A percentile compares a stretch with the other conserved stretches of the same genome.
phyloP scores from a whole-genome alignment of 2,329 filamentous ascomycete genomes.

The Cladosporium sp. region DNA sequence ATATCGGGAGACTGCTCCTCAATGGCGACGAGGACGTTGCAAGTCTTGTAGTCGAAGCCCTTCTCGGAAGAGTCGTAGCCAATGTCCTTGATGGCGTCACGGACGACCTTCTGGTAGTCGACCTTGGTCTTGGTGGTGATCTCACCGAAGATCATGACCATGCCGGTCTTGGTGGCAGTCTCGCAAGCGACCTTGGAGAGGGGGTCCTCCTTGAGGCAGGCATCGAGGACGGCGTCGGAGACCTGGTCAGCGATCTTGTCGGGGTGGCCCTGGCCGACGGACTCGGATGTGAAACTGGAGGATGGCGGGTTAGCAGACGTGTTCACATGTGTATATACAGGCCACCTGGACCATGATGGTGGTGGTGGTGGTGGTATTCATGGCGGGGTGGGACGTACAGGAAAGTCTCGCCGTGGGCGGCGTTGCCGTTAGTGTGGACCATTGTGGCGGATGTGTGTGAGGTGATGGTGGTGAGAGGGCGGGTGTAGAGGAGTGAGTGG shows the following conservation, averaged over 20 bases:
- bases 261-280: conserved; percentile 45
- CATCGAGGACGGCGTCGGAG: conserved; percentile 97
- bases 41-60: conserved; percentile 99
- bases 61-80: conserved; percentile 96
- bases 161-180: conserved; percentile 98
- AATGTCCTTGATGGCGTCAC: conserved; percentile 94
- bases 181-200: conserved; percentile 98
- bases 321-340: not conserved
- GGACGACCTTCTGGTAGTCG: conserved; percentile 98
- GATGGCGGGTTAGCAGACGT: conserved; percentile 9
- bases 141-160: conserved; percentile 99
- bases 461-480: not conserved
- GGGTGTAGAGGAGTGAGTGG: conserved; percentile 14
- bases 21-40: conserved; percentile 96
- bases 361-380: too few relatives aligned
- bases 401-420: conserved; percentile 27
- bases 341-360: not conserved
- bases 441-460: conserved; percentile 20
- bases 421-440: conserved; percentile 26
- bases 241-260: conserved; percentile 71
- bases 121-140: conserved; percentile 95
- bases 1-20: conserved; percentile 99
- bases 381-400: conserved; percentile 20
- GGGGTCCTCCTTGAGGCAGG: conserved; percentile 90
- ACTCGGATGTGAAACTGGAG: conserved; percentile 22